phyloP scores from a whole-genome alignment of 129 eudicot genomes.

The Daucus carota region DH1_v3.0 NC_030386.2:26939001-26939500 shows the following conservation, averaged over 20 bases:
- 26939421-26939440: conserved; percentile 61
- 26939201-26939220: not conserved
- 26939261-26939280: not conserved
- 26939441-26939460: conserved; percentile 70
- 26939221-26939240: not conserved
- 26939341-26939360: conserved; percentile 10
- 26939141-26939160: conserved; percentile 1
- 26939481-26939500: conserved; percentile 97
- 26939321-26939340: not conserved
- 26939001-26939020: too few species aligned
- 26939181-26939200: not conserved
- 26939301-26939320: not conserved
- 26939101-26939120: not conserved
- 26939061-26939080: too few species aligned
- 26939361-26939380: conserved; percentile 49
- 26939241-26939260: not conserved
- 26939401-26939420: conserved; percentile 24
- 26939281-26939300: not conserved
- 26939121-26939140: not conserved
- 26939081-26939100: too few species aligned
- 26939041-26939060: too few species aligned
- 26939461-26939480: conserved; percentile 95
- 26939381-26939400: conserved; percentile 18
- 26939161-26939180: not conserved
- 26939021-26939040: too few species aligned